Percentiles rank a stretch among this genome's conserved stretches.
Conservation (phyloP, 208 protist species). For the Trypanosomatidae sp. region DNA sequence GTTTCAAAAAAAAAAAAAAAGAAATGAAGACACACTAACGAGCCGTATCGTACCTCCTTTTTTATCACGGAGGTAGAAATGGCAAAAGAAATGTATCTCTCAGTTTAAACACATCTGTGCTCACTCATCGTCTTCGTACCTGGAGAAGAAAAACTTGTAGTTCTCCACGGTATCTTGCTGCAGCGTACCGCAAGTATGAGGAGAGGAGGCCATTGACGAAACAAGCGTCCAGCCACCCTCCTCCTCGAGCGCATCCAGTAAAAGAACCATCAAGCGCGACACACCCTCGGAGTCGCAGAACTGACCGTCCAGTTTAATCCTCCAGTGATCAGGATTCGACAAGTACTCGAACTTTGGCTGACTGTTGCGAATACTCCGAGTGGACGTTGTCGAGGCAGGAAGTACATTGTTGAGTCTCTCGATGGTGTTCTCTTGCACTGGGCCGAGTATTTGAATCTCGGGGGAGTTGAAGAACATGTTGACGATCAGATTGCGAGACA, state of each 20-base stretch:
- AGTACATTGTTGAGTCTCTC: constrained; percentile 82
- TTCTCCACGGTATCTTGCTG: constrained; percentile 70
- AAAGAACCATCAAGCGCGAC: constrained; percentile 76
- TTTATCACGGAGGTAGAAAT: constrained; percentile 1
- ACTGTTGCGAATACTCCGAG: constrained; percentile 58
- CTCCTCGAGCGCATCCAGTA: constrained; percentile 86
- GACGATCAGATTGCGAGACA: constrained; percentile 73
- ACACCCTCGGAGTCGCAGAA: constrained; percentile 83
- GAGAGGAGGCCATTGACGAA: constrained; percentile 57
- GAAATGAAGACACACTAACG: background rate
- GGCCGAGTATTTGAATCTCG: constrained; percentile 80
- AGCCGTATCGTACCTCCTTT: background rate
- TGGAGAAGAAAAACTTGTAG: constrained; percentile 83
- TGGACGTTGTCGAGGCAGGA: constrained; percentile 75
- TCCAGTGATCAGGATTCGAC: constrained; percentile 84
- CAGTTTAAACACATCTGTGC: background rate
- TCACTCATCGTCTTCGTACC: constrained; percentile 56
- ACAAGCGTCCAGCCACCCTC: constrained; percentile 86
- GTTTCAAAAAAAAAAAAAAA: background rate
- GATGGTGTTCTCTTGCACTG: constrained; percentile 86
- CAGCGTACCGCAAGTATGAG: constrained; percentile 33
- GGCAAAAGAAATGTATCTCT: background rate
- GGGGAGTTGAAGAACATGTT: constrained; percentile 88
- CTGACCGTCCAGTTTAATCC: constrained; percentile 75
- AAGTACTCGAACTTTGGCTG: constrained; percentile 74